phyloP scores from a whole-genome alignment of 768 basidiomycete species.

The Nidularia pulvinata region DNA sequence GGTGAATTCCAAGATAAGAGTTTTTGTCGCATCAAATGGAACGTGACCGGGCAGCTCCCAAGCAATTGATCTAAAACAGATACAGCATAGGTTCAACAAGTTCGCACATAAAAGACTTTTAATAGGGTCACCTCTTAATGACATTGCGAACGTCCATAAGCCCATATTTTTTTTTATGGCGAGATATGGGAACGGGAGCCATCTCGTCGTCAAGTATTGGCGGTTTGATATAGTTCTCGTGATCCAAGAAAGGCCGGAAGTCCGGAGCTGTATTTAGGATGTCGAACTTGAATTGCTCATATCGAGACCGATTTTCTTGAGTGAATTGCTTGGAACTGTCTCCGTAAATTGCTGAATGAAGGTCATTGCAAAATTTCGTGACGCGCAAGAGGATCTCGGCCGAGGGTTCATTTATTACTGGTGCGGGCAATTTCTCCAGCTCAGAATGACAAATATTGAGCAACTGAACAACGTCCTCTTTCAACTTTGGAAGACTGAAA shows the following conservation, averaged over 20 bases:
- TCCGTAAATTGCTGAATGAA: conserved; percentile 23
- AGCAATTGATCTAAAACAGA: conserved; percentile 22
- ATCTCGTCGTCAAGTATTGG: too few species aligned
- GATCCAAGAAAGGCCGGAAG: conserved; percentile 21
- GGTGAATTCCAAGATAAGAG: conserved; percentile 20
- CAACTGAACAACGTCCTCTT: conserved; percentile 29
- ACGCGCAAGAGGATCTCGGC: conserved; percentile 44
- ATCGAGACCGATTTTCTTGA: conserved; percentile 23
- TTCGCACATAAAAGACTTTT: neutral
- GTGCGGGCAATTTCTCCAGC: conserved; percentile 37
- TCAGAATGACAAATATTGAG: conserved; percentile 29
- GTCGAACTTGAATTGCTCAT: conserved; percentile 20
- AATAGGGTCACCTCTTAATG: neutral
- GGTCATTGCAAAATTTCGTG: conserved; percentile 39
- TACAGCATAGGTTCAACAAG: neutral
- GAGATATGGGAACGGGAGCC: too few species aligned
- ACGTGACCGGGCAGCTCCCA: conserved; percentile 35
- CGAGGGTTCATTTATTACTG: conserved; percentile 32
- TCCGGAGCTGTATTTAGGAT: conserved; percentile 30
- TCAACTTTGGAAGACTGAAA: conserved; percentile 47
- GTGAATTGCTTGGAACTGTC: conserved; percentile 18
- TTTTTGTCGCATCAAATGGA: conserved; percentile 29
- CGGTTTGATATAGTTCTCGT: too few species aligned
- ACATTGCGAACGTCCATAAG: neutral
- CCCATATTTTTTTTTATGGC: too few species aligned